Conservation (phyloP, 2,329 filamentous ascomycete species). For the Geosmithia putterillii region DNA sequence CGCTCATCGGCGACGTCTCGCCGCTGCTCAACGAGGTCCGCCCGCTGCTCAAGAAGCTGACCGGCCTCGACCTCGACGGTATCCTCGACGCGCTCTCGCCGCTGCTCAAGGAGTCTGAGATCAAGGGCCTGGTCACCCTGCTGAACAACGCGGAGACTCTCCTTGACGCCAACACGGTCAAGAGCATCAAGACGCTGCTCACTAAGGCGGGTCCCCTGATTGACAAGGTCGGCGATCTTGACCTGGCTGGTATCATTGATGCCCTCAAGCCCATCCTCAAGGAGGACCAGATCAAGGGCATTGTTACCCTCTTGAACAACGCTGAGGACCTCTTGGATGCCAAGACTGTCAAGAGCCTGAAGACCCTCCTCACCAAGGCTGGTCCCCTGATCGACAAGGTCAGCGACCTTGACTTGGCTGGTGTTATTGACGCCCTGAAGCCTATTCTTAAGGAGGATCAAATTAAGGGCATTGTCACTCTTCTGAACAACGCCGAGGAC, state of each 20-base stretch:
- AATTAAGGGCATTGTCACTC: not conserved
- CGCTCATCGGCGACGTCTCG: constrained; percentile 20
- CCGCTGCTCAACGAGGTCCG: constrained; percentile 15
- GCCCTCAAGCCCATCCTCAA: constrained; percentile 17
- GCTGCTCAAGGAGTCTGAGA: constrained; percentile 11
- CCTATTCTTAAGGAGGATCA: constrained; percentile 2
- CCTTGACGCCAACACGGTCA: constrained; percentile 13
- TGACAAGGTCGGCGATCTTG: constrained; percentile 14
- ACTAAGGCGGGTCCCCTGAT: constrained; percentile 17
- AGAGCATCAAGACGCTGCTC: constrained; percentile 11
- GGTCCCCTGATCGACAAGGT: constrained; percentile 18
- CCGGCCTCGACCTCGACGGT: constrained; percentile 16
- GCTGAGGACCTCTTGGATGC: constrained; percentile 13
- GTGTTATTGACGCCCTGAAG: constrained; percentile 12
- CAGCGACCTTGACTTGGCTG: constrained; percentile 16
- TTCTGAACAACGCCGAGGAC: constrained; percentile 13
- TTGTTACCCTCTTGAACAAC: constrained; percentile 15
- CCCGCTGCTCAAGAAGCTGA: constrained; percentile 11
- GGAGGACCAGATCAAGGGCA: constrained; percentile 14
- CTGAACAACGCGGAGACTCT: constrained; percentile 17
- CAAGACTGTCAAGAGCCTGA: constrained; percentile 8
- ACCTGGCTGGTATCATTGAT: constrained; percentile 14
- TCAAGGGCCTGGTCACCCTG: constrained; percentile 18
- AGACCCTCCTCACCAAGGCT: constrained; percentile 10
- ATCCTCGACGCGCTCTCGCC: constrained; percentile 15